A percentile compares a stretch with the other conserved stretches of the same genome.
These are phyloP conservation scores for Shiraia bambusicola DNA, from an alignment of 2,329 filamentous ascomycete species.

Conservation along the genomic window DNA sequence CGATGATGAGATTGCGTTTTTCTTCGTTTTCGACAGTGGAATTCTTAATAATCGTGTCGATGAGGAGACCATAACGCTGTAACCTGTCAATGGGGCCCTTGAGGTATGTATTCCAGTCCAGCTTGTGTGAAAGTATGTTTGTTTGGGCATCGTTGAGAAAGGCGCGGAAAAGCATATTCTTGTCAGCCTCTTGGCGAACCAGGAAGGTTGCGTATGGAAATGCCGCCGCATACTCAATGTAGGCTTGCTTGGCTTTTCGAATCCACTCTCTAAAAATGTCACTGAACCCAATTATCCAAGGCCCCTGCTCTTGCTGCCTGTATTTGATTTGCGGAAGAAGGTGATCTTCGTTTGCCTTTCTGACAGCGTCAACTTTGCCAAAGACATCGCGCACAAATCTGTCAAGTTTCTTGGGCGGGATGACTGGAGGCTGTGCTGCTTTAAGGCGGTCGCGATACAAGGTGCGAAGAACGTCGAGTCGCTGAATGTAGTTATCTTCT, in stretches of 20 bases:
- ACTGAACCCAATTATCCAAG: constrained; percentile 90
- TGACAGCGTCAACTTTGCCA: constrained; percentile 84
- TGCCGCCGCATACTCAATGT: constrained; percentile 86
- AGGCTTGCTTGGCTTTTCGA: constrained; percentile 82
- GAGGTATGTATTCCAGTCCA: constrained; percentile 92
- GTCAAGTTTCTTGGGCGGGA: constrained; percentile 73
- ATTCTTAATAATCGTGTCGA: constrained; percentile 80
- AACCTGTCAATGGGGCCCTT: constrained; percentile 91
- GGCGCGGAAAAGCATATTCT: constrained; percentile 80
- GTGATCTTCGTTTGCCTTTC: constrained; percentile 89
- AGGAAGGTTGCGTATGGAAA: constrained; percentile 83
- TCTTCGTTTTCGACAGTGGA: constrained; percentile 85
- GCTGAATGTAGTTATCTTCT: constrained; percentile 87
- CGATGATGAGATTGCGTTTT: constrained; percentile 77
- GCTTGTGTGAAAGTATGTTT: constrained; percentile 75
- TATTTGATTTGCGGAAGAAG: constrained; percentile 93
- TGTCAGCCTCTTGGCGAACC: constrained; percentile 78
- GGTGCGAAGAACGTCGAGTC: constrained; percentile 79
- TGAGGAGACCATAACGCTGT: constrained; percentile 82
- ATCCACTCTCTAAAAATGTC: constrained; percentile 99
- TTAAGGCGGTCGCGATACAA: constrained; percentile 83
- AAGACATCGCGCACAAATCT: constrained; percentile 86
- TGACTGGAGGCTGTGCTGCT: constrained; percentile 73
- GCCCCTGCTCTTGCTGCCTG: constrained; percentile 92
- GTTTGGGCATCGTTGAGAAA: constrained; percentile 81